Conservation (phyloP, 441 rosid species). For the Erodium chrysanthum region DNA sequence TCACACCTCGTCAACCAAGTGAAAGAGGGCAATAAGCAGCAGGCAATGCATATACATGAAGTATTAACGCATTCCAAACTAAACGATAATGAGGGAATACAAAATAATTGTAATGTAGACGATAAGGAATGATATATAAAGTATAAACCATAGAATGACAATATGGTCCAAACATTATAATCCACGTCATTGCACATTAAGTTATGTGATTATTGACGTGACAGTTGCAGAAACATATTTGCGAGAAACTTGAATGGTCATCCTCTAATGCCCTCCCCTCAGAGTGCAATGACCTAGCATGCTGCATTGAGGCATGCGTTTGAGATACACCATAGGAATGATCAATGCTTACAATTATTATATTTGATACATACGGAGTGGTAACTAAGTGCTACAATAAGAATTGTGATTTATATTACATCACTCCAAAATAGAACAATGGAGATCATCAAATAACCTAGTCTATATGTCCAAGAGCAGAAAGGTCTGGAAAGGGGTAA, state of each 20-base stretch:
- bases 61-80: constrained; percentile 4
- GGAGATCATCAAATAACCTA: no score
- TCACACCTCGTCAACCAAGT: not conserved
- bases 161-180: not conserved
- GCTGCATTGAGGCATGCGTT: not conserved
- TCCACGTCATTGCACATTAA: no score
- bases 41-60: not conserved
- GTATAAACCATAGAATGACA: not conserved
- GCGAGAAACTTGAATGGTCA: not conserved
- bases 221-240: not conserved
- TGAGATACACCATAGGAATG: no score
- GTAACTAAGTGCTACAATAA: no score
- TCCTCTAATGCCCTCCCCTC: not conserved
- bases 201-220: no score
- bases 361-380: no score
- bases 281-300: not conserved
- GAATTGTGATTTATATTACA: no score
- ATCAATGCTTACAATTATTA: no score
- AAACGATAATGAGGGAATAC: constrained; percentile 2
- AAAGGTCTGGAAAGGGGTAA: no score
- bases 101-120: not conserved
- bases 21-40: not conserved
- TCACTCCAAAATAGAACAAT: no score
- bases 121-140: constrained; percentile 4
- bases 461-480: no score